These are phyloP conservation scores for Fusarium sp. DNA, from an alignment of 2,329 filamentous ascomycete species.

Conservation along the genomic window DNA sequence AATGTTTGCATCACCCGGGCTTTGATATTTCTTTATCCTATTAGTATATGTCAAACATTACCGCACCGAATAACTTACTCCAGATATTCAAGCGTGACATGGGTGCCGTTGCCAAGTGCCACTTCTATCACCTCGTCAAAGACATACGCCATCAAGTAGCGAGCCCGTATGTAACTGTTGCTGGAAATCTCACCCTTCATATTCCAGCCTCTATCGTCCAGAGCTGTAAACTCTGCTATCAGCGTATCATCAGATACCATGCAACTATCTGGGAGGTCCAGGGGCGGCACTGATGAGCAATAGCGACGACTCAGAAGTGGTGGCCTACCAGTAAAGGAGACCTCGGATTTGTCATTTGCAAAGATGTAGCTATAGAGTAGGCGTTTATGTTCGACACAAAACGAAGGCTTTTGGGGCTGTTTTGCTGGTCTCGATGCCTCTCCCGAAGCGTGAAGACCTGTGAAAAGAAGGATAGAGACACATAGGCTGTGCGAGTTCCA, in stretches of 20 bases:
- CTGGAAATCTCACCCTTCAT: constrained; percentile 53
- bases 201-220: constrained; percentile 65
- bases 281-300: constrained; percentile 60
- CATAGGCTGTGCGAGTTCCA: constrained; percentile 52
- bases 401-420: constrained; percentile 35
- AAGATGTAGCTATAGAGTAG: constrained; percentile 50
- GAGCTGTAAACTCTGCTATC: constrained; percentile 19
- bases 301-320: constrained; percentile 63
- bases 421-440: constrained; percentile 4
- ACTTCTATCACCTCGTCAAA: constrained; percentile 69
- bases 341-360: constrained; percentile 58
- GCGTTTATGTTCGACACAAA: constrained; percentile 47
- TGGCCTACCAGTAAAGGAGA: constrained; percentile 64
- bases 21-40: constrained; percentile 47
- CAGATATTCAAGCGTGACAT: constrained; percentile 31
- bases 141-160: constrained; percentile 57
- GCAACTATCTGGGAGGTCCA: constrained; percentile 63
- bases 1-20: constrained; percentile 45
- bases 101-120: constrained; percentile 52
- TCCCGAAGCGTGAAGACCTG: constrained; percentile 46
- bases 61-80: constrained; percentile 20
- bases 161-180: constrained; percentile 58
- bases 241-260: constrained; percentile 54
- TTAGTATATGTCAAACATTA: constrained; percentile 3
- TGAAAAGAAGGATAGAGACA: constrained; percentile 48